Evolutionary conservation across 2,329 filamentous ascomycete genomes (phyloP).

Genomic region (Kalaharituber pfeilii): DNA sequence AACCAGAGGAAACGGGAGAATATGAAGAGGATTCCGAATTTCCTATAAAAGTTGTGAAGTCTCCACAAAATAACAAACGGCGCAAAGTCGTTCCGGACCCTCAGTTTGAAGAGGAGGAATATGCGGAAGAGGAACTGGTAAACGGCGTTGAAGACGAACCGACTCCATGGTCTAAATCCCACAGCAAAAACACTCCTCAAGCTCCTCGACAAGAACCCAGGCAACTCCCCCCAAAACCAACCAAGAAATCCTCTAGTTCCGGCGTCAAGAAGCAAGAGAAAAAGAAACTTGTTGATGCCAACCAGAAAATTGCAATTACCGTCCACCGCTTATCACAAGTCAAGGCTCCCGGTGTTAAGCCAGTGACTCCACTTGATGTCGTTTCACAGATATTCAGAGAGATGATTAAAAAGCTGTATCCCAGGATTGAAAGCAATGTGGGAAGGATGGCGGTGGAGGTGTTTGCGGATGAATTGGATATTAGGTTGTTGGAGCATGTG

Average conservation of each 20-base stretch:
- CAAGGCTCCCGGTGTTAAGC: constrained; percentile 6
- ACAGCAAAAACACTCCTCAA: background rate
- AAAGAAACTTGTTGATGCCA: too few species aligned
- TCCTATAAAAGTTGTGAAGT: background rate
- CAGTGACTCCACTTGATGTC: constrained; percentile 15
- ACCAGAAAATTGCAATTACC: constrained; percentile 4
- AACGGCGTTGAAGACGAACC: constrained; percentile 3
- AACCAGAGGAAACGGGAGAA: constrained; percentile 10
- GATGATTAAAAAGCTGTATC: constrained; percentile 10
- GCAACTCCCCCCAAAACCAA: constrained; percentile 5
- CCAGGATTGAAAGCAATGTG: constrained; percentile 4
- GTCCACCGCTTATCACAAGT: constrained; percentile 12
- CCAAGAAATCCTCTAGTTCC: background rate
- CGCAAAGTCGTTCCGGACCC: background rate
- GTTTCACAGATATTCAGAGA: constrained; percentile 13
- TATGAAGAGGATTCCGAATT: background rate
- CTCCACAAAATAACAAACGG: background rate
- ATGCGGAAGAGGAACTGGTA: constrained; percentile 3
- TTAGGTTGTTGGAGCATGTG: constrained; percentile 19
- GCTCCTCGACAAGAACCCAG: too few species aligned
- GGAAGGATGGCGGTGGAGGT: constrained; percentile 15
- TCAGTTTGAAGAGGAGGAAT: constrained; percentile 8
- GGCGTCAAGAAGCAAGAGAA: background rate
- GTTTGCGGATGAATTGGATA: constrained; percentile 19
- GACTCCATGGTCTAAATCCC: background rate